Evolutionary conservation across 352 stramenopile species (phyloP).

Genomic region (Pythium oligandrum): DNA sequence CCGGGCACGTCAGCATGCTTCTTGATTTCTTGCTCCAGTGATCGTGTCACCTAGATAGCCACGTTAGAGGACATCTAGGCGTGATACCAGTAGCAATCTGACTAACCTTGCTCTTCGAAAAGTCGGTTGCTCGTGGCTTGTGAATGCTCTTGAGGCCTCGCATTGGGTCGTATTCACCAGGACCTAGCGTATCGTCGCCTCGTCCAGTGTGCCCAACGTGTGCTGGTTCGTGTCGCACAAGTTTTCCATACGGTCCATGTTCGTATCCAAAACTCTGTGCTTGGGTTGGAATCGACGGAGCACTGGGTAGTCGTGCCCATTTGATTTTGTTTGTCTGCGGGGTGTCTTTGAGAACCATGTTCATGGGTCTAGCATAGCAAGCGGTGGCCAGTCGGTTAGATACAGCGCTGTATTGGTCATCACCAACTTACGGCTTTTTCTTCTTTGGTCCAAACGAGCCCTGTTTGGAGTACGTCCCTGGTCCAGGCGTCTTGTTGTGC

Average conservation of each 20-base stretch:
- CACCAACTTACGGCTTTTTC: conserved; percentile 16
- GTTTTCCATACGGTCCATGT: conserved; percentile 61
- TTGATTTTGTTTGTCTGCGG: conserved; percentile 44
- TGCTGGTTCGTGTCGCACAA: conserved; percentile 60
- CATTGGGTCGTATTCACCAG: conserved; percentile 72
- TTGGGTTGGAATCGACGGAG: conserved; percentile 64
- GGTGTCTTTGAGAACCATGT: conserved; percentile 22
- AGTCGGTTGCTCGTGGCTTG: conserved; percentile 59
- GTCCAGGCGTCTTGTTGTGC: conserved; percentile 39
- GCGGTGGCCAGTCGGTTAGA: no score
- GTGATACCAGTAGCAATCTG: neutral
- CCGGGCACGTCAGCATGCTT: conserved; percentile 46
- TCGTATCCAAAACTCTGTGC: conserved; percentile 81
- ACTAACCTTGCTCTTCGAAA: conserved; percentile 60
- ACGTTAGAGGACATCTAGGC: no score
- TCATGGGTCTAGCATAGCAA: conserved; percentile 1
- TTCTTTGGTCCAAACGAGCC: conserved; percentile 45
- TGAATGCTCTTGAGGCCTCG: conserved; percentile 59
- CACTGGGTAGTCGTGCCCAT: conserved; percentile 63
- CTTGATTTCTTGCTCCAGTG: conserved; percentile 61
- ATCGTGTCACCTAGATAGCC: conserved; percentile 27
- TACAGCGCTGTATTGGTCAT: neutral
- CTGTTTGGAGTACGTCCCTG: conserved; percentile 48
- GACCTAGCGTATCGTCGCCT: conserved; percentile 54
- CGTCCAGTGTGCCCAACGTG: conserved; percentile 48